Conservation (phyloP, 495 filamentous ascomycete genomes). For the Usnea hakonensis region DNA sequence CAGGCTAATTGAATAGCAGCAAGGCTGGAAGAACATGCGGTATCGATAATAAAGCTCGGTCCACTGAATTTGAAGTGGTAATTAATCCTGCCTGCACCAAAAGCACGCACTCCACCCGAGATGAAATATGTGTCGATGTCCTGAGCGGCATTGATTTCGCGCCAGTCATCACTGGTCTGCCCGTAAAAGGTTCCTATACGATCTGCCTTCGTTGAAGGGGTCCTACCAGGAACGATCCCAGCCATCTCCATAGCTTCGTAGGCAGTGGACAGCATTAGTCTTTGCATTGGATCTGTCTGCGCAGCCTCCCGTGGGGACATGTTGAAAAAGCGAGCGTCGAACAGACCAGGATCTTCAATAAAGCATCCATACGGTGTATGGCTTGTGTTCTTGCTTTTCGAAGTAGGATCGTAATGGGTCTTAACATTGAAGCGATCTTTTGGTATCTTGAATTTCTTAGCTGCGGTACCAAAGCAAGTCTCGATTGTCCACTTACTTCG, state of each 20-base stretch:
- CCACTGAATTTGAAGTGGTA: slow-evolving; percentile 67
- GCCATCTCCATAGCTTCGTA: neutral
- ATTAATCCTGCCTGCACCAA: slow-evolving; percentile 27
- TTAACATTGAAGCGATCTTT: no score
- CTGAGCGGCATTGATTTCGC: slow-evolving; percentile 21
- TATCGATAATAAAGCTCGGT: slow-evolving; percentile 66
- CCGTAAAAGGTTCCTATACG: slow-evolving; percentile 36
- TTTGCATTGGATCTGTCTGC: no score
- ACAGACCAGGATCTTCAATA: no score
- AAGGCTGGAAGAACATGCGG: slow-evolving; percentile 65
- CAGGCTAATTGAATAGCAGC: slow-evolving; percentile 68
- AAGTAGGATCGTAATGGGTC: no score
- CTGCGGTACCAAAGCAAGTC: no score
- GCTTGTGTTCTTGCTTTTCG: no score
- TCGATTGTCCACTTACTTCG: no score
- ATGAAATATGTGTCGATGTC: slow-evolving; percentile 27
- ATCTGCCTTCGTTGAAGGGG: slow-evolving; percentile 27
- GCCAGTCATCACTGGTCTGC: slow-evolving; percentile 21
- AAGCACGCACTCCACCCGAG: slow-evolving; percentile 25
- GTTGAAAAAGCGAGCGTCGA: no score
- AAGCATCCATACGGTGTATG: no score
- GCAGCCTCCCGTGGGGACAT: no score
- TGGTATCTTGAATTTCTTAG: no score
- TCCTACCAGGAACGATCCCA: slow-evolving; percentile 26
- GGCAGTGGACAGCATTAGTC: no score